phyloP scores from a whole-genome alignment of 257 asterid genomes.

The Nicotiana otophora region DNA sequence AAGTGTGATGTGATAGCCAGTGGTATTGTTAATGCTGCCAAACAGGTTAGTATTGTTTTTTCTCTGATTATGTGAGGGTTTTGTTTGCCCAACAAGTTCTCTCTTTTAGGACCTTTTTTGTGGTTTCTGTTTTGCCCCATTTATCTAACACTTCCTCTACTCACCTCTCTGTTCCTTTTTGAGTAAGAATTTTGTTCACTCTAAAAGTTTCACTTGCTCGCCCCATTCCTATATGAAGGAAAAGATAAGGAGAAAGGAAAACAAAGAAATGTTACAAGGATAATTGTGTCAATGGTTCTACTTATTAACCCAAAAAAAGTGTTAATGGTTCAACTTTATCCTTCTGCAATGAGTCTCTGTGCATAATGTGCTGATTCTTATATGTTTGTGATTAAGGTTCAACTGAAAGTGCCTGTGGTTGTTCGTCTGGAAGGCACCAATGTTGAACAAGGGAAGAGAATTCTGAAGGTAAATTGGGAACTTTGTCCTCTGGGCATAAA shows the following conservation, averaged over 20 bases:
- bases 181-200: neutral
- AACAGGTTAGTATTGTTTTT: slow-evolving; percentile 42
- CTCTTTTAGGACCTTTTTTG: neutral
- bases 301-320: too few species aligned
- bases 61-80: neutral
- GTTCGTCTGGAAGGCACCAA: slow-evolving; percentile 99
- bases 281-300: neutral
- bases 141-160: neutral
- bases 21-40: slow-evolving; percentile 98
- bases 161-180: neutral
- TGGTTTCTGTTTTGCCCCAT: neutral
- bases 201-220: neutral
- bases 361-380: neutral
- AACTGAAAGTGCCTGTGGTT: slow-evolving; percentile 86
- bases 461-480: slow-evolving; percentile 58
- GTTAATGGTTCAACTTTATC: neutral
- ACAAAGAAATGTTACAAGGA: neutral
- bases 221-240: neutral
- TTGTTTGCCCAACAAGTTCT: neutral
- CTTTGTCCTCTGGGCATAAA: neutral
- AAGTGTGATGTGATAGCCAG: slow-evolving; percentile 97
- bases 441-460: slow-evolving; percentile 93
- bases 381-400: slow-evolving; percentile 43
- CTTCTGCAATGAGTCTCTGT: neutral
- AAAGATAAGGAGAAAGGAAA: neutral